Evolutionary conservation across 2,329 filamentous ascomycete genomes (phyloP).

Genomic region (Scytalidium sp.): DNA sequence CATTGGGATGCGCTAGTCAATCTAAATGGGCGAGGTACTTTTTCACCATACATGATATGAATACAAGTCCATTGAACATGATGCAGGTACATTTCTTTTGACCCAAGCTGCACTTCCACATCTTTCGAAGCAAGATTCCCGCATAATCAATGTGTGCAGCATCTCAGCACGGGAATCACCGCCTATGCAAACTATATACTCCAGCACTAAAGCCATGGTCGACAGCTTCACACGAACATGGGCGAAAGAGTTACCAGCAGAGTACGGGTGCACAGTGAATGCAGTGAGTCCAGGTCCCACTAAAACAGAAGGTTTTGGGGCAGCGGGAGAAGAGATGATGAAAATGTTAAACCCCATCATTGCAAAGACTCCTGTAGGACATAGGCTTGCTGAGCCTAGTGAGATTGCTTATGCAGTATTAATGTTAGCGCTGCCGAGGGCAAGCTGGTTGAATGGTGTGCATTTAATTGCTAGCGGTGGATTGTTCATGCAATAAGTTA

Average conservation of each 20-base stretch:
- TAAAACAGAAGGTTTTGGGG: conserved; percentile 33
- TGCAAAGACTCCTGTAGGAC: conserved; percentile 39
- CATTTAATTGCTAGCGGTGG: conserved; percentile 33
- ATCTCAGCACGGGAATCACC: conserved; percentile 33
- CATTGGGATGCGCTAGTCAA: conserved; percentile 39
- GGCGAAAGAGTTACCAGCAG: conserved; percentile 42
- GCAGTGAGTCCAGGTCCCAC: conserved; percentile 41
- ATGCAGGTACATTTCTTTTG: conserved; percentile 38
- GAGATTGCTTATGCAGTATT: conserved; percentile 46
- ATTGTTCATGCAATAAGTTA: conserved; percentile 2
- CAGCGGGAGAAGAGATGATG: conserved; percentile 37
- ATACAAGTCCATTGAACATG: too few species aligned
- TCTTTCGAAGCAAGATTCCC: conserved; percentile 29
- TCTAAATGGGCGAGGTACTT: conserved; percentile 36
- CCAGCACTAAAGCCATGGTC: conserved; percentile 47
- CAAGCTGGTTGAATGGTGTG: conserved; percentile 45
- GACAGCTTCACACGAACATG: conserved; percentile 43
- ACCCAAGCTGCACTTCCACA: conserved; percentile 37
- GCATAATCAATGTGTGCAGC: conserved; percentile 42
- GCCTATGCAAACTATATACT: conserved; percentile 42
- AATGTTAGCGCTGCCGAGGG: conserved; percentile 40
- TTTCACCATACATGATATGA: too few species aligned
- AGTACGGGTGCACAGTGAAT: conserved; percentile 45
- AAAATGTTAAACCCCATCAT: conserved; percentile 37
- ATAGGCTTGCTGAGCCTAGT: conserved; percentile 38